Evolutionary conservation across 345 rosid species (phyloP).

Genomic region (Garcia nutans): DNA sequence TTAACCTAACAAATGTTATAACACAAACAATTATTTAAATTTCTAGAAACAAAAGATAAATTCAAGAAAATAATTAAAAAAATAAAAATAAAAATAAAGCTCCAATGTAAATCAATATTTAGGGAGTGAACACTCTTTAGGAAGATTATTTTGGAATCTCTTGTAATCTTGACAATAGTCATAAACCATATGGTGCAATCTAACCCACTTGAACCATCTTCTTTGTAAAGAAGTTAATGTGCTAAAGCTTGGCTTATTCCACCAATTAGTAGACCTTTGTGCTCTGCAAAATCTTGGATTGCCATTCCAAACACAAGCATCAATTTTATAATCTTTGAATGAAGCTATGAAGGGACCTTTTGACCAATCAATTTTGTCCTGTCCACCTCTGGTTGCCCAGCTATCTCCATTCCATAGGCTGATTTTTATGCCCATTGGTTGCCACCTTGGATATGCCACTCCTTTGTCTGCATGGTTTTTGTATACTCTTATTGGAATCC

Average conservation of each 20-base stretch:
- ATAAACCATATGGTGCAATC: slow-evolving; percentile 67
- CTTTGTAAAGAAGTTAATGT: slow-evolving; percentile 52
- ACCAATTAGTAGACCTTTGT: slow-evolving; percentile 57
- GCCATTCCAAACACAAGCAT: slow-evolving; percentile 72
- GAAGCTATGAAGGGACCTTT: slow-evolving; percentile 70
- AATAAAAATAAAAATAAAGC: too few relatives aligned
- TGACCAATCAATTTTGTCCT: slow-evolving; percentile 73
- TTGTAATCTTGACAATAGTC: slow-evolving; percentile 69
- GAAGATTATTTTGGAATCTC: slow-evolving; percentile 68
- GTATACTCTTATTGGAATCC: slow-evolving; percentile 65
- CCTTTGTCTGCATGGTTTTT: slow-evolving; percentile 76
- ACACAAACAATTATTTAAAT: too few relatives aligned
- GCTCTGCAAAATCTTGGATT: slow-evolving; percentile 59
- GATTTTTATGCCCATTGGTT: slow-evolving; percentile 63
- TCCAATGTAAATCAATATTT: slow-evolving; percentile 38
- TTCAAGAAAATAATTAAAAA: background rate
- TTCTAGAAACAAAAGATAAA: too few relatives aligned
- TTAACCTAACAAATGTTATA: too few relatives aligned
- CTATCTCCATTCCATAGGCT: slow-evolving; percentile 85
- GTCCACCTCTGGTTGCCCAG: slow-evolving; percentile 89
- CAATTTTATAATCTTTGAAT: slow-evolving; percentile 59
- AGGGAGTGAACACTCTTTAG: slow-evolving; percentile 74
- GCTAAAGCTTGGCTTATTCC: slow-evolving; percentile 52
- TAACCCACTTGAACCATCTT: slow-evolving; percentile 84
- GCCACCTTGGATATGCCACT: slow-evolving; percentile 66